These are phyloP conservation scores for Syzygium aromaticum DNA, from an alignment of 345 rosid species.

Conservation along the genomic window DNA sequence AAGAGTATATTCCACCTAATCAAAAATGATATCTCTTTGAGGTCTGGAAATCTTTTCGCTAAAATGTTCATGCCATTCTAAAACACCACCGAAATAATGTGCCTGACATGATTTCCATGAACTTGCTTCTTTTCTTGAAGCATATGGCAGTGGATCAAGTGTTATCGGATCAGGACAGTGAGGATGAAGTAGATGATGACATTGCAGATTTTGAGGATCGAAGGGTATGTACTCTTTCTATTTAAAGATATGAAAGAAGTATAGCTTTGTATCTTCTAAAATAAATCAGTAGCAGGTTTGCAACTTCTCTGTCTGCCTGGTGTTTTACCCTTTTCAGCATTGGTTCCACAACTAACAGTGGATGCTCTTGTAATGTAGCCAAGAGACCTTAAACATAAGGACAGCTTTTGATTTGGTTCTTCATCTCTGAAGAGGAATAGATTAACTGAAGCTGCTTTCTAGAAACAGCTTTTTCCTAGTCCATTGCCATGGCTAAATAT, in stretches of 20 bases:
- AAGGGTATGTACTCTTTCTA: conserved; percentile 49
- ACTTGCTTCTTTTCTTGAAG: conserved; percentile 30
- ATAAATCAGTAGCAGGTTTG: background rate
- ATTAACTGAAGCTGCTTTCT: background rate
- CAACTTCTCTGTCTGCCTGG: background rate
- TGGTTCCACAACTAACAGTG: background rate
- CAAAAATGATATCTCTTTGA: background rate
- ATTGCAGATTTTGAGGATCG: conserved; percentile 73
- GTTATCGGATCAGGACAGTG: conserved; percentile 71
- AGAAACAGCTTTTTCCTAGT: background rate
- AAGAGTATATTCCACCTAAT: background rate
- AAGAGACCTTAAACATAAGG: background rate
- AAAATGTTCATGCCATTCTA: background rate
- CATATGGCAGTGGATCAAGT: conserved; percentile 76
- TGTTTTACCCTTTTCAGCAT: background rate
- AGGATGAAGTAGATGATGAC: conserved; percentile 76
- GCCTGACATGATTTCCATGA: background rate
- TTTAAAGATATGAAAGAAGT: background rate
- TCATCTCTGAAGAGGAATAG: background rate
- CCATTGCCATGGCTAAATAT: background rate
- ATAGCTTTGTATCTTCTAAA: background rate
- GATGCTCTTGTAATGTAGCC: background rate
- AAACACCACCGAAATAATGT: background rate
- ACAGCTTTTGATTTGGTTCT: background rate
- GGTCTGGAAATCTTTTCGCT: background rate